A percentile compares a stretch with the other conserved stretches of the same genome.
These are phyloP conservation scores for Taiozyma sp. DNA, from an alignment of 1,139 yeast species.

Conservation along the genomic window DNA sequence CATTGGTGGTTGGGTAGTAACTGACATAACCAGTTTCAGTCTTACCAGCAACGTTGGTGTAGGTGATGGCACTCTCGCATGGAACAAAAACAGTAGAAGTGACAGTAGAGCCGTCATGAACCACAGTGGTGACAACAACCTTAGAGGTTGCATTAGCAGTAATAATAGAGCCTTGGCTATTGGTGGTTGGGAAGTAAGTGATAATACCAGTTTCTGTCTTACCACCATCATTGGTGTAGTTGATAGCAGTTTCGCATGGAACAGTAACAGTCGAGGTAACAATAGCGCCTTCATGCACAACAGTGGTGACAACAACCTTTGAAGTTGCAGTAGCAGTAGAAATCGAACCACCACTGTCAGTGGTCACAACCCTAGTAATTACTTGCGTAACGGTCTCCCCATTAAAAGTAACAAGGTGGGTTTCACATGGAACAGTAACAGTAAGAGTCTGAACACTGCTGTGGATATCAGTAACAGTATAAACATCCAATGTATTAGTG, in stretches of 20 bases:
- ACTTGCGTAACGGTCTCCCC: slow-evolving; percentile 3
- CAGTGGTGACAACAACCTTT: slow-evolving; percentile 1
- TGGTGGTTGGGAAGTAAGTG: slow-evolving; percentile 3
- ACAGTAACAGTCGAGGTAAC: slow-evolving; percentile 2
- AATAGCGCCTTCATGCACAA: neutral
- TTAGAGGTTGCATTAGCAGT: slow-evolving; percentile 1
- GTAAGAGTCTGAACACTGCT: neutral
- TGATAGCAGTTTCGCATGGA: slow-evolving; percentile 1
- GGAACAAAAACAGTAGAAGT: slow-evolving; percentile 4
- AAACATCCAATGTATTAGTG: neutral
- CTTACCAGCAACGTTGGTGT: neutral
- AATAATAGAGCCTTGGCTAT: slow-evolving; percentile 1
- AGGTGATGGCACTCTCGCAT: neutral
- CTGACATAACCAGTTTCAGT: slow-evolving; percentile 1
- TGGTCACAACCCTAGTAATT: slow-evolving; percentile 1
- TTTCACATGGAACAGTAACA: slow-evolving; percentile 1
- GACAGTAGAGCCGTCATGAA: neutral
- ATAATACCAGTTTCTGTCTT: slow-evolving; percentile 1
- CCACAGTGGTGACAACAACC: slow-evolving; percentile 1
- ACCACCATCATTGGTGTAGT: neutral
- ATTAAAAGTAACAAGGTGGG: neutral
- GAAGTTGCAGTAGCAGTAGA: slow-evolving; percentile 1
- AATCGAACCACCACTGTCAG: slow-evolving; percentile 1
- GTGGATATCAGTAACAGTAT: neutral
- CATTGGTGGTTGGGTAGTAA: slow-evolving; percentile 3